Percentiles rank a stretch among this genome's conserved stretches.
These are phyloP conservation scores for Hebeloma cylindrosporum DNA, from an alignment of 768 basidiomycete genomes.

Conservation along the genomic window DNA sequence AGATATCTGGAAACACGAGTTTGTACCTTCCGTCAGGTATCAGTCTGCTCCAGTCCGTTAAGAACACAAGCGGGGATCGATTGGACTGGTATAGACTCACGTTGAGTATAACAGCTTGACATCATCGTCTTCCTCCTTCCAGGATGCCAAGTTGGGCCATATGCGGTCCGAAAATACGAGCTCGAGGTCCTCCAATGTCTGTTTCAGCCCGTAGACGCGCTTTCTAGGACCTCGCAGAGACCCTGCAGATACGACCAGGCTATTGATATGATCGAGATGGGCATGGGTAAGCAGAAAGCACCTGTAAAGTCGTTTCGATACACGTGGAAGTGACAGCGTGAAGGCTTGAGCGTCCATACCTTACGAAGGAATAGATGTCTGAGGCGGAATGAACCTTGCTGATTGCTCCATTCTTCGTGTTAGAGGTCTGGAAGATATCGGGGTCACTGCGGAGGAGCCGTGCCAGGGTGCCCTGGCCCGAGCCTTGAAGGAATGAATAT, in stretches of 20 bases:
- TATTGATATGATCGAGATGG: constrained; percentile 87
- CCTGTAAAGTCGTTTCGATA: constrained; percentile 39
- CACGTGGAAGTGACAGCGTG: constrained; percentile 5
- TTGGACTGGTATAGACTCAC: constrained; percentile 41
- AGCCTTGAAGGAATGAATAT: constrained; percentile 51
- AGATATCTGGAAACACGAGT: constrained; percentile 51
- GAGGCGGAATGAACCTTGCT: constrained; percentile 36
- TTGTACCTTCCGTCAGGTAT: constrained; percentile 61
- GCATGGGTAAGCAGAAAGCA: constrained; percentile 87
- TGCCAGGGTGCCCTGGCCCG: constrained; percentile 77
- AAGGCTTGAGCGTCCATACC: constrained; percentile 33
- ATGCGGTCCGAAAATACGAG: constrained; percentile 73
- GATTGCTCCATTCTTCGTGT: constrained; percentile 19
- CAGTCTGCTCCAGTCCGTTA: constrained; percentile 4
- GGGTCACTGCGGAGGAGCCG: constrained; percentile 59
- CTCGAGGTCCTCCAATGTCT: constrained; percentile 68
- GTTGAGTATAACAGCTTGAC: constrained; percentile 61
- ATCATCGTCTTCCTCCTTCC: constrained; percentile 60
- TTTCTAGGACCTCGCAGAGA: constrained; percentile 63
- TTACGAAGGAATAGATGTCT: constrained; percentile 55
- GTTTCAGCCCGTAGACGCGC: constrained; percentile 58
- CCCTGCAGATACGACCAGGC: constrained; percentile 83
- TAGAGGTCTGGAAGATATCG: constrained; percentile 45
- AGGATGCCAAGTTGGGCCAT: constrained; percentile 85
- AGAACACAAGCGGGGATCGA: constrained; percentile 1